These are phyloP conservation scores for Fraxinus quadrangulata DNA, from an alignment of 257 asterid species.

Conservation along the genomic window DNA sequence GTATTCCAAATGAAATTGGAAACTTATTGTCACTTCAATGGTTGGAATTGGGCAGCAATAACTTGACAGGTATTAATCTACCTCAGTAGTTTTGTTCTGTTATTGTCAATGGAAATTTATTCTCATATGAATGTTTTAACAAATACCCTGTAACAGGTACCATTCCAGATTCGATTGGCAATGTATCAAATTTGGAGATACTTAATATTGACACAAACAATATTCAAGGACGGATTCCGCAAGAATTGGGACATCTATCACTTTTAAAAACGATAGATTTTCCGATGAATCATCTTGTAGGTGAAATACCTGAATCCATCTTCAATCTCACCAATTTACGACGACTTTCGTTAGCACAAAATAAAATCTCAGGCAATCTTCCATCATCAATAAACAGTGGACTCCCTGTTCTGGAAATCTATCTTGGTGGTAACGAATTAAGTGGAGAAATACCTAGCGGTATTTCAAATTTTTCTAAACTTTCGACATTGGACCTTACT, in stretches of 20 bases:
- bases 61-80: slow-evolving; percentile 11
- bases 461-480: slow-evolving; percentile 26
- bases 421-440: slow-evolving; percentile 6
- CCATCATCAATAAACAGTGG: slow-evolving; percentile 19
- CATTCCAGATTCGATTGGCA: slow-evolving; percentile 26
- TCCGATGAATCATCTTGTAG: background rate
- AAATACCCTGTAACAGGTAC: slow-evolving; percentile 3
- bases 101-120: background rate
- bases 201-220: background rate
- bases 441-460: slow-evolving; percentile 29
- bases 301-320: slow-evolving; percentile 24
- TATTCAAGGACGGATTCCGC: slow-evolving; percentile 23
- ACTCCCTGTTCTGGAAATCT: slow-evolving; percentile 23
- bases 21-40: background rate
- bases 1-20: background rate
- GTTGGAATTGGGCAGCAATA: background rate
- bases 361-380: slow-evolving; percentile 14
- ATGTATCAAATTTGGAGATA: slow-evolving; percentile 20
- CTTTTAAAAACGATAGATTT: background rate
- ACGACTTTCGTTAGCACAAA: background rate
- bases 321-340: slow-evolving; percentile 27
- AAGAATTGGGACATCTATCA: slow-evolving; percentile 19
- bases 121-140: background rate
- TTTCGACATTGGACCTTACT: background rate
- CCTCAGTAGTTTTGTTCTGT: no score